Conservation (phyloP, 2,329 filamentous ascomycete genomes). For the Ascochyta clinopodiicola region DNA sequence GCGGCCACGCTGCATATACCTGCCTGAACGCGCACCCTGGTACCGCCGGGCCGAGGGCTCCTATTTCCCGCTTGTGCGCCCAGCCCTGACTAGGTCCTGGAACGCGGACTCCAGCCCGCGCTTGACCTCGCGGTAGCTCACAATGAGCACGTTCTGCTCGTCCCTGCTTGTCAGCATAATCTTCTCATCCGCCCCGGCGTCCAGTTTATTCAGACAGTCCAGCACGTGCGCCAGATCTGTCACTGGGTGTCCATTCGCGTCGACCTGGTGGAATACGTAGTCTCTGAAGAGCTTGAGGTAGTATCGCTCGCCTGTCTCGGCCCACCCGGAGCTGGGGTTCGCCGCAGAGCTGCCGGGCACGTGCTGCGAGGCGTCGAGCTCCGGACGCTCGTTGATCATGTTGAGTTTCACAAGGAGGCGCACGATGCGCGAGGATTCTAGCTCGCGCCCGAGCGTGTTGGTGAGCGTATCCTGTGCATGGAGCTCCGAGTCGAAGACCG, state of each 20-base stretch:
- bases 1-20: background rate
- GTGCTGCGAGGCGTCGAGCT: constrained; percentile 73
- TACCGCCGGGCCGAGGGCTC: background rate
- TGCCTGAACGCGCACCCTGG: background rate
- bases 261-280: constrained; percentile 96
- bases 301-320: constrained; percentile 90
- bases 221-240: constrained; percentile 89
- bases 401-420: constrained; percentile 84
- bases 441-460: constrained; percentile 75
- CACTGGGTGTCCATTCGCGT: constrained; percentile 80
- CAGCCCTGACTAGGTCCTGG: constrained; percentile 58
- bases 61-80: constrained; percentile 40
- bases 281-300: constrained; percentile 94
- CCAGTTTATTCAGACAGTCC: constrained; percentile 86
- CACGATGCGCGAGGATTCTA: constrained; percentile 87
- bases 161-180: constrained; percentile 87
- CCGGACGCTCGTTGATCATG: constrained; percentile 86
- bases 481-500: constrained; percentile 78
- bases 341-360: constrained; percentile 43
- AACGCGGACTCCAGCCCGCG: constrained; percentile 67
- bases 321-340: constrained; percentile 66
- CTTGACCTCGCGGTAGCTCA: constrained; percentile 89
- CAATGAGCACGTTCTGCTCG: constrained; percentile 85
- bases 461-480: constrained; percentile 78
- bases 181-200: constrained; percentile 86